Percentiles rank a stretch among this genome's conserved stretches.
Conservation (phyloP, 257 asterid species). For the Przewalskia tangutica region DNA sequence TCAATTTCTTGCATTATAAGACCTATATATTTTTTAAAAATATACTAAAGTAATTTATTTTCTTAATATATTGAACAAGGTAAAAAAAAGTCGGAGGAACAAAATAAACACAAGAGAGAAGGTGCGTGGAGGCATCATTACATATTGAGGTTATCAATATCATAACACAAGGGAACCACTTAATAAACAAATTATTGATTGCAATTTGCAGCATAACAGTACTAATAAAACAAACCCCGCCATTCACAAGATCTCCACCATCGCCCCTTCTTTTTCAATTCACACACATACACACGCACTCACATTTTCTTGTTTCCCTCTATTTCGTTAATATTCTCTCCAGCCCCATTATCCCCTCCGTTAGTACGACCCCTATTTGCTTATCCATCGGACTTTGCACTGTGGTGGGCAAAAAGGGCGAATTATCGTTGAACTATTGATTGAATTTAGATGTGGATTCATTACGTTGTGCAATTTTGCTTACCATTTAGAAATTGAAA, state of each 20-base stretch:
- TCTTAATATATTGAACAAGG: too few relatives aligned
- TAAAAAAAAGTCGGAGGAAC: too few relatives aligned
- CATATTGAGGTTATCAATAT: too few relatives aligned
- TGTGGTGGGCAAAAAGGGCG: background rate
- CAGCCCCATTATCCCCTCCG: background rate
- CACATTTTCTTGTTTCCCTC: background rate
- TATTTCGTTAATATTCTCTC: background rate
- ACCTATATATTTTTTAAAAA: too few relatives aligned
- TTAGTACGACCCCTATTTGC: background rate
- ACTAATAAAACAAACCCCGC: background rate
- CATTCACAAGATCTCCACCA: constrained; percentile 18
- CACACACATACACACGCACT: background rate
- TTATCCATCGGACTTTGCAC: background rate
- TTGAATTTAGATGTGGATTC: background rate
- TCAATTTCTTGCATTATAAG: too few relatives aligned
- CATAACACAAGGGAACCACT: too few relatives aligned
- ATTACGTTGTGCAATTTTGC: too few relatives aligned
- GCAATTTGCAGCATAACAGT: too few relatives aligned
- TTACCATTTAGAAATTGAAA: background rate
- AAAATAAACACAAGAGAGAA: too few relatives aligned
- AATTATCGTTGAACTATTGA: background rate
- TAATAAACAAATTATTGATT: too few relatives aligned
- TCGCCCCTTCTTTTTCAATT: background rate
- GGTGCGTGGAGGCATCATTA: too few relatives aligned
- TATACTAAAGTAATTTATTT: too few relatives aligned